phyloP scores from a whole-genome alignment of 2,329 filamentous ascomycete species.

The Verticillium isaacii region DNA sequence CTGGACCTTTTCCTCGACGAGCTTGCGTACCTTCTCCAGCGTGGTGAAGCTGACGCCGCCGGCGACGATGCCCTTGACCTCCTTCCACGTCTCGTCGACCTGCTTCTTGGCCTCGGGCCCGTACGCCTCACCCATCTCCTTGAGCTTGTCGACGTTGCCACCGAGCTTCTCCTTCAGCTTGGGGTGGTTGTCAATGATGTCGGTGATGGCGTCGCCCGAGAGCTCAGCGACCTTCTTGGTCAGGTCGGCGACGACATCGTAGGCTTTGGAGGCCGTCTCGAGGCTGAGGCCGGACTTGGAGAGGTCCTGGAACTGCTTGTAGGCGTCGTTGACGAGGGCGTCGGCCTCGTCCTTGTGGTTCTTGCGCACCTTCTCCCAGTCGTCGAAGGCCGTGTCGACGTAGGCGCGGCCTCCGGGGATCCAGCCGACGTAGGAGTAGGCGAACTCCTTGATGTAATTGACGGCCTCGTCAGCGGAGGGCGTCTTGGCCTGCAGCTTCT shows the following conservation, averaged over 20 bases:
- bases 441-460: constrained; percentile 59
- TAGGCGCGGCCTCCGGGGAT: constrained; percentile 67
- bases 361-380: constrained; percentile 62
- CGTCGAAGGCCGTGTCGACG: constrained; percentile 65
- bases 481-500: constrained; percentile 56
- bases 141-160: constrained; percentile 62
- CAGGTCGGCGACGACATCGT: constrained; percentile 58
- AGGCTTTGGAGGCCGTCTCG: constrained; percentile 56
- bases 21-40: constrained; percentile 50
- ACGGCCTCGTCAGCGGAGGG: constrained; percentile 65
- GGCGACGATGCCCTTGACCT: constrained; percentile 60
- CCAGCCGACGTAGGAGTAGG: constrained; percentile 65
- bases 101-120: constrained; percentile 75
- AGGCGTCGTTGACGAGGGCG: constrained; percentile 61
- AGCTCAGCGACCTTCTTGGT: constrained; percentile 55
- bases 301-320: constrained; percentile 60
- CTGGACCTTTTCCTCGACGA: constrained; percentile 67
- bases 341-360: constrained; percentile 69
- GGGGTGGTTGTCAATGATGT: constrained; percentile 71
- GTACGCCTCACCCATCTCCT: constrained; percentile 63
- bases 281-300: constrained; percentile 56
- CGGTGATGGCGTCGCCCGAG: constrained; percentile 55
- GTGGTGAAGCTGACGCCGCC: constrained; percentile 52
- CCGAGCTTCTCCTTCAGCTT: constrained; percentile 68
- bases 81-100: constrained; percentile 64